Percentiles rank a stretch among this genome's conserved stretches.
Conservation (phyloP, 768 basidiomycete genomes). For the Pleurotus eryngii region DNA sequence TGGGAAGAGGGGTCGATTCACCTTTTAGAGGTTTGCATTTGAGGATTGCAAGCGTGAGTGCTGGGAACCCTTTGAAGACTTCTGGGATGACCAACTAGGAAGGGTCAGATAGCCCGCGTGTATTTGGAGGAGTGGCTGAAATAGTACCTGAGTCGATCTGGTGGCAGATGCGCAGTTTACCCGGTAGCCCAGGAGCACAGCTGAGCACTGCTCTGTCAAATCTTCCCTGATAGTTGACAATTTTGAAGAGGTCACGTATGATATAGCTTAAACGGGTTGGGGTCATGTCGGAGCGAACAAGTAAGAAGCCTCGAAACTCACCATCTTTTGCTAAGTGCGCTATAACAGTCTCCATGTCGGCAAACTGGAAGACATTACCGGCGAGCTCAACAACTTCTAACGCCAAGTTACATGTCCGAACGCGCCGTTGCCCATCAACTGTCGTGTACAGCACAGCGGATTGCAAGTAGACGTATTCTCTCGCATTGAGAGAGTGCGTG, state of each 20-base stretch:
- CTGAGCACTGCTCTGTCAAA: conserved; percentile 79
- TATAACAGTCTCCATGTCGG: conserved; percentile 85
- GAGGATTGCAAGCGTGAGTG: conserved; percentile 75
- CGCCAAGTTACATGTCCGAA: conserved; percentile 84
- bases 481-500: conserved; percentile 59
- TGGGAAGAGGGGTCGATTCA: conserved; percentile 19
- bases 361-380: conserved; percentile 88
- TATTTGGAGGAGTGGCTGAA: not conserved
- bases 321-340: conserved; percentile 76
- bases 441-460: conserved; percentile 88
- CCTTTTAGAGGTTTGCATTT: conserved; percentile 97
- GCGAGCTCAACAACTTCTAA: conserved; percentile 78
- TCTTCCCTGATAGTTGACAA: conserved; percentile 79
- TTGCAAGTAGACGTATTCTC: conserved; percentile 77
- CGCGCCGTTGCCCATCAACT: conserved; percentile 70
- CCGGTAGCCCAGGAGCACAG: conserved; percentile 82
- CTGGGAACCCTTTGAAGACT: conserved; percentile 81
- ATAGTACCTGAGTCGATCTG: conserved; percentile 68
- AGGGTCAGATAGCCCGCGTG: conserved; percentile 7
- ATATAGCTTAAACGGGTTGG: conserved; percentile 57
- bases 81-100: conserved; percentile 90
- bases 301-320: conserved; percentile 28
- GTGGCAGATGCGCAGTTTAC: conserved; percentile 84
- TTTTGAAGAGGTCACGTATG: conserved; percentile 53
- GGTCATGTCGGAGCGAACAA: not conserved